Conservation (phyloP, 768 basidiomycete genomes). For the Tephrocybe rancida region DNA sequence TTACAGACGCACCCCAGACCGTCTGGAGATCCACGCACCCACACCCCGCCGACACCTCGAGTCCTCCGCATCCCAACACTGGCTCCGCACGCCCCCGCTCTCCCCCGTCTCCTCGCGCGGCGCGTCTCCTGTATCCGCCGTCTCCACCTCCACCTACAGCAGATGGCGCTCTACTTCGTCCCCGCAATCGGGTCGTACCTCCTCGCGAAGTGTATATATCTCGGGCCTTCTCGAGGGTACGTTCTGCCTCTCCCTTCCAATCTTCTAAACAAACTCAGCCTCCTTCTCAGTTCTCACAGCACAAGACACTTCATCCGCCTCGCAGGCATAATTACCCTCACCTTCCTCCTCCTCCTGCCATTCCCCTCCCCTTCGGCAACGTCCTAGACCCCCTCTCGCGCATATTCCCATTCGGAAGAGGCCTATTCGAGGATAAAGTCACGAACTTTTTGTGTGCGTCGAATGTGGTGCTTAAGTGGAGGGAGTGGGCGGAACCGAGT, state of each 20-base stretch:
- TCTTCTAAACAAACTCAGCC: no score
- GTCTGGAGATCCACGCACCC: slow-evolving; percentile 58
- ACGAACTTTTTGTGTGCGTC: slow-evolving; percentile 98
- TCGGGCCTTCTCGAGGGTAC: slow-evolving; percentile 75
- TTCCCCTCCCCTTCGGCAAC: slow-evolving; percentile 77
- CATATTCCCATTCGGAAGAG: slow-evolving; percentile 91
- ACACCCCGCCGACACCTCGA: slow-evolving; percentile 71
- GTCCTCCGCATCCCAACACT: slow-evolving; percentile 57
- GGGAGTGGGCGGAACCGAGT: slow-evolving; percentile 44
- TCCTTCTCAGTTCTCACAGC: no score
- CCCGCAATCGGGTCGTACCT: slow-evolving; percentile 92
- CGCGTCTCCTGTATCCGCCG: slow-evolving; percentile 48
- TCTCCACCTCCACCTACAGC: slow-evolving; percentile 50
- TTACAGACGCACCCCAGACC: slow-evolving; percentile 2
- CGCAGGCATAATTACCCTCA: slow-evolving; percentile 56
- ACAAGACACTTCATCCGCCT: slow-evolving; percentile 66
- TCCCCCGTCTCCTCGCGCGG: slow-evolving; percentile 52
- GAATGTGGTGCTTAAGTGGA: slow-evolving; percentile 90
- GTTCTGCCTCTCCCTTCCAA: slow-evolving; percentile 20
- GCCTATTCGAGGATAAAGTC: slow-evolving; percentile 94
- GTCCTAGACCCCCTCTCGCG: slow-evolving; percentile 72
- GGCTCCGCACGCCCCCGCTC: slow-evolving; percentile 53
- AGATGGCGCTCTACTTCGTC: slow-evolving; percentile 95
- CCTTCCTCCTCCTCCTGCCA: slow-evolving; percentile 80
- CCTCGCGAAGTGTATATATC: slow-evolving; percentile 84